Conservation (phyloP, 2,329 filamentous ascomycete genomes). For the Pseudogymnoascus sp. region DNA sequence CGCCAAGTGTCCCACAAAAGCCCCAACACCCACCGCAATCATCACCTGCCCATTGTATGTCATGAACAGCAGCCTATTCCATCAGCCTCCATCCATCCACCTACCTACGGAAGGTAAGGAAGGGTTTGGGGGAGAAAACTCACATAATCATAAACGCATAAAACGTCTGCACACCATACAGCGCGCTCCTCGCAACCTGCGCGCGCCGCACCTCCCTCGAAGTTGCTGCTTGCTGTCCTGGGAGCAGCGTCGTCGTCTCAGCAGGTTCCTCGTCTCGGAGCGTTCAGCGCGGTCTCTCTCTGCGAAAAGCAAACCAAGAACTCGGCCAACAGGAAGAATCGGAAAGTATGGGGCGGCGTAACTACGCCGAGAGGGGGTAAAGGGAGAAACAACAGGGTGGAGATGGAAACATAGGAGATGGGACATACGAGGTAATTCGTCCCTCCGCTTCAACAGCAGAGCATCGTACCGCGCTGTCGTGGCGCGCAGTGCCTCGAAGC, state of each 20-base stretch:
- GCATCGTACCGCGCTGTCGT: slow-evolving; percentile 69
- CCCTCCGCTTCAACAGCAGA: slow-evolving; percentile 23
- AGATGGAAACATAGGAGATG: not conserved
- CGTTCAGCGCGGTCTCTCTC: slow-evolving; percentile 20
- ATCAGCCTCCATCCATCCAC: not conserved
- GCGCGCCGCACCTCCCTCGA: slow-evolving; percentile 55
- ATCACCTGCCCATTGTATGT: slow-evolving; percentile 99
- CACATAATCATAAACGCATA: slow-evolving; percentile 99
- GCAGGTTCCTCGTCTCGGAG: slow-evolving; percentile 34
- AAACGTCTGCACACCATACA: slow-evolving; percentile 93
- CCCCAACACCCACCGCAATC: slow-evolving; percentile 80
- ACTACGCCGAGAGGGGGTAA: not conserved
- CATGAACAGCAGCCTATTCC: slow-evolving; percentile 86
- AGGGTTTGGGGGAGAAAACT: slow-evolving; percentile 37
- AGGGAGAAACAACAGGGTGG: not conserved
- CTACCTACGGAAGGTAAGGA: not conserved
- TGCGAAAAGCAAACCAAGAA: not conserved
- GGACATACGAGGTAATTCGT: slow-evolving; percentile 25
- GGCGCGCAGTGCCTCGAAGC: slow-evolving; percentile 84
- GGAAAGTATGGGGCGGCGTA: not conserved
- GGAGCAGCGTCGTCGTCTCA: slow-evolving; percentile 57
- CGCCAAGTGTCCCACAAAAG: slow-evolving; percentile 77
- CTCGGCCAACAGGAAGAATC: not conserved
- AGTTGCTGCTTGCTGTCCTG: slow-evolving; percentile 63
- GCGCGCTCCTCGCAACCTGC: slow-evolving; percentile 68